Conservation (phyloP, 116 monocot species). For the Dioscorea cayenensis region DNA sequence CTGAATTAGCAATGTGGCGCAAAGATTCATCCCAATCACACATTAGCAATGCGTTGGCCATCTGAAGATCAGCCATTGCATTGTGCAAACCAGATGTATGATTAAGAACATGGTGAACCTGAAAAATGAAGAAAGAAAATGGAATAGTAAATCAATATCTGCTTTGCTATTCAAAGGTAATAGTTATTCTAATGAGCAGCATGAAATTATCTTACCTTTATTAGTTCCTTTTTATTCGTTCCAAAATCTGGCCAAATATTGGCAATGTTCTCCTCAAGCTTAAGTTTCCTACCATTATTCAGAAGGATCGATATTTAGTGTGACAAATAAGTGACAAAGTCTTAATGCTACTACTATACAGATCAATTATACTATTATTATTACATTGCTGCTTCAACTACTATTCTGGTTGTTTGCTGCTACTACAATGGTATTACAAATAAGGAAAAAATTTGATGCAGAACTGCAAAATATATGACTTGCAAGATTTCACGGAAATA, state of each 20-base stretch:
- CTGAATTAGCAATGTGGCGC: constrained; percentile 46
- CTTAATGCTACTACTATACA: too few relatives aligned
- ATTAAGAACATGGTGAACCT: constrained; percentile 95
- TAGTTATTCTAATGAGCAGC: not conserved
- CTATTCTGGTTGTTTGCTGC: too few relatives aligned
- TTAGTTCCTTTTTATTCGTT: constrained; percentile 52
- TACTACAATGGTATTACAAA: too few relatives aligned
- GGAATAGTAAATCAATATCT: not conserved
- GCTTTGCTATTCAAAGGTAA: not conserved
- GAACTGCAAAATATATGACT: not conserved
- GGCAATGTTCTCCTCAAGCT: constrained; percentile 65
- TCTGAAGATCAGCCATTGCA: constrained; percentile 64
- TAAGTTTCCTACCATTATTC: constrained; percentile 58
- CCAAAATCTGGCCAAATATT: constrained; percentile 92
- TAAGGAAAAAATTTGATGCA: not conserved
- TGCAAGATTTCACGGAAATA: not conserved
- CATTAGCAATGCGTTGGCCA: constrained; percentile 48
- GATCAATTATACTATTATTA: too few relatives aligned
- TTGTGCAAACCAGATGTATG: constrained; percentile 94
- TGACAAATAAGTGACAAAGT: too few relatives aligned
- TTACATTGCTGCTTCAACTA: too few relatives aligned
- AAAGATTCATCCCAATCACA: constrained; percentile 92
- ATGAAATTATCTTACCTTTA: constrained; percentile 40
- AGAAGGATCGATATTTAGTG: too few relatives aligned
- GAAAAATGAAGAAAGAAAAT: constrained; percentile 2